Evolutionary conservation across 495 filamentous ascomycete genomes (phyloP).

Genomic region (Aspergillus panamensis): DNA sequence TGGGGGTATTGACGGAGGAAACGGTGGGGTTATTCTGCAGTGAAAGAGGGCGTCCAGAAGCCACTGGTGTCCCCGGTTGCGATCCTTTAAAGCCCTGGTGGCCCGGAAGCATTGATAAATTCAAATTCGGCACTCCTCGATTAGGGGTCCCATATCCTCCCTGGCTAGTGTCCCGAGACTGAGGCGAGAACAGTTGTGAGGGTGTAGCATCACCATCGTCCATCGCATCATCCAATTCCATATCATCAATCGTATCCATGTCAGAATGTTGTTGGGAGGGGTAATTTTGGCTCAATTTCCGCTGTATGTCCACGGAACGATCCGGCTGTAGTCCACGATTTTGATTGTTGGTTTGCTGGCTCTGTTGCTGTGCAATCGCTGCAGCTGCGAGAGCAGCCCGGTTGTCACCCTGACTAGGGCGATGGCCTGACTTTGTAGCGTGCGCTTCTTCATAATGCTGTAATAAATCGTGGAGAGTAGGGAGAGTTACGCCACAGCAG

Average conservation of each 20-base stretch:
- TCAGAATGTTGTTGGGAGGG: constrained; percentile 52
- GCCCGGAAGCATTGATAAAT: constrained; percentile 64
- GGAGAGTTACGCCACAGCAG: constrained; percentile 83
- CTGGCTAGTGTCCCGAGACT: constrained; percentile 51
- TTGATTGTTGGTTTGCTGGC: constrained; percentile 48
- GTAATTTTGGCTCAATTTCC: constrained; percentile 43
- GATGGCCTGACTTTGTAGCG: constrained; percentile 62
- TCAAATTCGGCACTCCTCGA: constrained; percentile 61
- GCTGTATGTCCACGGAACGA: constrained; percentile 40
- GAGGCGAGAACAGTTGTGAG: constrained; percentile 56
- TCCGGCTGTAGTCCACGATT: constrained; percentile 41
- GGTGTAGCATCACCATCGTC: constrained; percentile 60
- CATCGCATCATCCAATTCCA: constrained; percentile 91
- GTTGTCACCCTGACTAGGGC: constrained; percentile 51
- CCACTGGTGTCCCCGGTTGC: constrained; percentile 80
- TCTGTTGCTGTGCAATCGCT: constrained; percentile 53
- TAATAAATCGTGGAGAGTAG: constrained; percentile 88
- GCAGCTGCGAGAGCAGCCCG: constrained; percentile 57
- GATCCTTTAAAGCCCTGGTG: constrained; percentile 82
- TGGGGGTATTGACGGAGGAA: constrained; percentile 96
- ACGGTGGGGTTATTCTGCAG: constrained; percentile 95
- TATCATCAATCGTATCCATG: constrained; percentile 85
- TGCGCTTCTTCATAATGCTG: constrained; percentile 97
- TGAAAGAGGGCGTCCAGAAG: constrained; percentile 56
- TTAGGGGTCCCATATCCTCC: constrained; percentile 72